Base-by-base conservation (phyloP, 345 rosid species). In the Citrus cavaleriei region DNA sequence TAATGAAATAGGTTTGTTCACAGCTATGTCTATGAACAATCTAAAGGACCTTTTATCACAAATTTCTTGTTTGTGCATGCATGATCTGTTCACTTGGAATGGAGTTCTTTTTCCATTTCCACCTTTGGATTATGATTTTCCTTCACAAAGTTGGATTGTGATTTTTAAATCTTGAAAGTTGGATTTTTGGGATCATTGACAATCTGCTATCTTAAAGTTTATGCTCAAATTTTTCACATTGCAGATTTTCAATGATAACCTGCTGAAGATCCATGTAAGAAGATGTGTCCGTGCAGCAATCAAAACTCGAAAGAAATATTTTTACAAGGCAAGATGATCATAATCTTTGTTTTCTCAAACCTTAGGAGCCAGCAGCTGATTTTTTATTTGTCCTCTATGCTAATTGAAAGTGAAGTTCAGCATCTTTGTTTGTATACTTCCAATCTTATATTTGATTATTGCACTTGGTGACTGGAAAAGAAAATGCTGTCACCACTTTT, bases 241-340 rank as follows among this genome's bases (percentile, higher is more conserved):
- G 88, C 92, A 95, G 98, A 90, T 92, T 81, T 95, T 91, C 83
- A 95, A 91, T 90, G 98, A 91, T 79, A 95, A 92, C 71, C 77
- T 86, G 85, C 90, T 93, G 68, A 92, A 86, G 80, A 87, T 95
- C 77, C 89, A 85, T 54, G 90, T 92, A 62, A 93, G 78, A 82
- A 89, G 94, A 77, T 95, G 97, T 57, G 59, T 93, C 72, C 82
- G 86, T 62, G 74, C 90, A 72, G 97, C 98, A 25, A 92, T 93
- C 82, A 93, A 90, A 86, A 91, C 92, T 70, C 92, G 97, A 75
- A 93, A 91, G 86, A 95, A 92, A 84, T 95, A 91, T 79, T 86
- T 90, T 76, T 87, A 86, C 86, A 93, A 93, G 97, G 98, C 93
- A 79, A 54, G 89, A 51, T 77, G 70, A 67, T 60, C 37, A 2